These are phyloP conservation scores for Kodamaea suecica DNA, from an alignment of 1,139 yeast genomes.

Conservation along the genomic window DNA sequence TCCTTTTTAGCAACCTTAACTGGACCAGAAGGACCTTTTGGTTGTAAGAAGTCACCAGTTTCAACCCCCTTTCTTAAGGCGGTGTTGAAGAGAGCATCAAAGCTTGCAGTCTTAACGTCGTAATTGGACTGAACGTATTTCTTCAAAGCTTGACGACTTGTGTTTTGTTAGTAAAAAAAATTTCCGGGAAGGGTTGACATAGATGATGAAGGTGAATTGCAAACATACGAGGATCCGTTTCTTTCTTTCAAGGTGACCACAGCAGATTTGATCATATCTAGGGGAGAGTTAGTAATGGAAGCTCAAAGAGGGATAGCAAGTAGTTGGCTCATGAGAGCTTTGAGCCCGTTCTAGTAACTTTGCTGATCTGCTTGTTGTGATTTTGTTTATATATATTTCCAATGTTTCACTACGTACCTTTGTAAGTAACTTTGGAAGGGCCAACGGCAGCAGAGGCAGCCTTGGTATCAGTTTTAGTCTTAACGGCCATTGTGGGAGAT, in stretches of 20 bases:
- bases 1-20: conserved; percentile 57
- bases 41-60: conserved; percentile 74
- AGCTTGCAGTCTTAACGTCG: conserved; percentile 57
- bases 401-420: conserved; percentile 41
- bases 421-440: conserved; percentile 45
- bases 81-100: conserved; percentile 72
- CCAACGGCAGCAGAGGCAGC: conserved; percentile 28
- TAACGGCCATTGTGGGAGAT: conserved; percentile 32
- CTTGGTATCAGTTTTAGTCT: conserved; percentile 23
- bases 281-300: conserved; percentile 19
- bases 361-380: conserved; percentile 1
- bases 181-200: background rate
- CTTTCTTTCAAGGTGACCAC: conserved; percentile 71
- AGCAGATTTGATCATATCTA: conserved; percentile 78
- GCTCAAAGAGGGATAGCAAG: too few species aligned
- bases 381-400: too few species aligned
- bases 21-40: conserved; percentile 84
- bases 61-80: conserved; percentile 83
- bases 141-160: conserved; percentile 70
- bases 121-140: conserved; percentile 66
- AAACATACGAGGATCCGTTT: conserved; percentile 72
- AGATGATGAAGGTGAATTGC: too few species aligned
- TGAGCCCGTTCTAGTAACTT: too few species aligned
- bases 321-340: too few species aligned
- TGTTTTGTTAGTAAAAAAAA: conserved; percentile 1